phyloP scores from a whole-genome alignment of 2,329 filamentous ascomycete genomes.

The Bisporella sp. region DNA sequence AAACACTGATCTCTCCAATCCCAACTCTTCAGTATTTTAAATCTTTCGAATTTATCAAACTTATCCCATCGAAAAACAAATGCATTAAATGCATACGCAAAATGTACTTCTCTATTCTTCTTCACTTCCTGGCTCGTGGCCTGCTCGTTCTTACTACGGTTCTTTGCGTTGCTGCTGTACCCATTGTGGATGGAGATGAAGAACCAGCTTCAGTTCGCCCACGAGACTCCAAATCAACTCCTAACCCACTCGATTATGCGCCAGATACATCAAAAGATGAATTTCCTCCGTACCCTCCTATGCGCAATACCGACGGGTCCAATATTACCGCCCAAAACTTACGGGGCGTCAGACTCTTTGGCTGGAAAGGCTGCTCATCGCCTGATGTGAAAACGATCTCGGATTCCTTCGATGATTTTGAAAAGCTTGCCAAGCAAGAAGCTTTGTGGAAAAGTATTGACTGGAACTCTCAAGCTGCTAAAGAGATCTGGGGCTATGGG shows the following conservation, averaged over 20 bases:
- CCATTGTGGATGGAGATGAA: too few species aligned
- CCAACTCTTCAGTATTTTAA: too few species aligned
- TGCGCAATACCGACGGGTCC: background rate
- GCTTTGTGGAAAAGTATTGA: background rate
- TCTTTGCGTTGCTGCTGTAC: too few species aligned
- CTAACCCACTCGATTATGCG: background rate
- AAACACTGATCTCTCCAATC: too few species aligned
- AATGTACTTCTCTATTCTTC: too few species aligned
- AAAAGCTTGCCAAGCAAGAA: background rate
- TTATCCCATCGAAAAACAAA: too few species aligned
- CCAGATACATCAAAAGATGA: background rate
- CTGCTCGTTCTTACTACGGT: too few species aligned
- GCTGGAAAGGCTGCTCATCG: background rate
- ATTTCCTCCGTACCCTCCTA: background rate
- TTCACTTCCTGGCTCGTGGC: too few species aligned
- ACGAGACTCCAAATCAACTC: too few species aligned
- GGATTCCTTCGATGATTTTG: background rate
- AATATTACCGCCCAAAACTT: background rate
- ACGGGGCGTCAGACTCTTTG: background rate
- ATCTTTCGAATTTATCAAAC: too few species aligned
- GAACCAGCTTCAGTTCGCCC: too few species aligned
- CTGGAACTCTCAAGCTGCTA: background rate
- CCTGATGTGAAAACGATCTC: background rate
- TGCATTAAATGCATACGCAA: too few species aligned
- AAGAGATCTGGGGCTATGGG: background rate